Evolutionary conservation across 2,329 filamentous ascomycete genomes (phyloP), one percentile per base, ranked within the genome.

Genomic region (Alternaria ethzedia): DNA sequence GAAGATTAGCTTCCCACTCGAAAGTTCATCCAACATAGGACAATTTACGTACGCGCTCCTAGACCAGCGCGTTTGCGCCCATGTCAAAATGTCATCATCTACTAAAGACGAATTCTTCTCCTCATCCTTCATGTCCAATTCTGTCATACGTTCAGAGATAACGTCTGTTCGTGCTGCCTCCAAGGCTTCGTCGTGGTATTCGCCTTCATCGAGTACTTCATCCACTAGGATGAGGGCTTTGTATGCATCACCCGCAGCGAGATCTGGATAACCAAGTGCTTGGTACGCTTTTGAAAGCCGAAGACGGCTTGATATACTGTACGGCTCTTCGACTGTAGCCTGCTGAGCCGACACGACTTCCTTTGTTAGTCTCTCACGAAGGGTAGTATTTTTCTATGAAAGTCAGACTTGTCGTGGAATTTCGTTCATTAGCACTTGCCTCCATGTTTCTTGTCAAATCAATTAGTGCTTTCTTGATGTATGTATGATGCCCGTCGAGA

Each of bases 241-340:
- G 78, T 98, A 98, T 6, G 93, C 93, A 83, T 97, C 94, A 32
- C 93, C 93, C 11, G 91, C 90, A 6, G 94, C 94, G 43, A 99
- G 87, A 78, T 99, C 96, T 0, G 93, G 93, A 79, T 97, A 98
- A 41, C 89, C 92, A 50, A 97, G 85, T 49, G 88, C 83, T 15
- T 89, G 86, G 79, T 97, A 89, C 45, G 91, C 83, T 32, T 87
- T 82, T 23, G 93, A 93, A 30, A 94, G 88, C 67, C 90, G 86
- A 8, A 90, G 82, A 21, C 80, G 76, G 51, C 75, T 71, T 21
- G 64, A 28, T 49, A 81, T 77, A 64, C 79, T 82, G 65, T 82
- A 82, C 9, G 80, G 80, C 6, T 71, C 65, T 17, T 70, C 60
- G 17, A 59, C 41, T 17, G 73, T 73, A 54, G 52, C 28, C 20